Conservation (phyloP, 768 basidiomycete genomes). For the Mycena galopus region DNA sequence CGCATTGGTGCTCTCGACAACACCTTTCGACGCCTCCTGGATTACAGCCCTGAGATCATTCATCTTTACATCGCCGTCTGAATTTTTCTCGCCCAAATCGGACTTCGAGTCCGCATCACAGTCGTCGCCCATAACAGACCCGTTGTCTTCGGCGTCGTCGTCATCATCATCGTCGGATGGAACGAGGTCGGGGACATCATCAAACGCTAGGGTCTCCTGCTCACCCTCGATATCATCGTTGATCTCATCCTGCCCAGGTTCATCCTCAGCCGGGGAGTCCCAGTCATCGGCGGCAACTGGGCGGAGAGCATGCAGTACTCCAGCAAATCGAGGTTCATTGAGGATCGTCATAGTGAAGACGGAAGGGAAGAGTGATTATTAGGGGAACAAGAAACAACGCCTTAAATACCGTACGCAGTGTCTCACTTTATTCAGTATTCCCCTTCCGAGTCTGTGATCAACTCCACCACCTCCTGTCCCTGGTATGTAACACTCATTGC, state of each 20-base stretch:
- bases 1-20: conserved; percentile 44
- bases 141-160: no score
- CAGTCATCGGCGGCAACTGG: background rate
- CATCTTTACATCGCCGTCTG: no score
- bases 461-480: conserved; percentile 15
- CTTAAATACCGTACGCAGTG: conserved; percentile 12
- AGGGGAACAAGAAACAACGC: conserved; percentile 3
- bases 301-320: background rate
- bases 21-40: conserved; percentile 49
- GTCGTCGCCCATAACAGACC: no score
- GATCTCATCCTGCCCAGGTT: conserved; percentile 10
- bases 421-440: conserved; percentile 9
- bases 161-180: background rate
- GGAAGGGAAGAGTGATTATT: background rate
- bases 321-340: background rate
- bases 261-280: background rate
- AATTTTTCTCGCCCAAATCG: conserved; percentile 20
- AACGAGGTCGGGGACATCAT: no score
- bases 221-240: background rate
- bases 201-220: conserved; percentile 1
- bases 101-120: conserved; percentile 31
- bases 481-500: conserved; percentile 5
- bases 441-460: background rate
- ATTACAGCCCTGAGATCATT: no score
- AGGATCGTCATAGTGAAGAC: conserved; percentile 1